phyloP scores from a whole-genome alignment of 2,329 filamentous ascomycete species.

The Penicillium corylophilum region DNA sequence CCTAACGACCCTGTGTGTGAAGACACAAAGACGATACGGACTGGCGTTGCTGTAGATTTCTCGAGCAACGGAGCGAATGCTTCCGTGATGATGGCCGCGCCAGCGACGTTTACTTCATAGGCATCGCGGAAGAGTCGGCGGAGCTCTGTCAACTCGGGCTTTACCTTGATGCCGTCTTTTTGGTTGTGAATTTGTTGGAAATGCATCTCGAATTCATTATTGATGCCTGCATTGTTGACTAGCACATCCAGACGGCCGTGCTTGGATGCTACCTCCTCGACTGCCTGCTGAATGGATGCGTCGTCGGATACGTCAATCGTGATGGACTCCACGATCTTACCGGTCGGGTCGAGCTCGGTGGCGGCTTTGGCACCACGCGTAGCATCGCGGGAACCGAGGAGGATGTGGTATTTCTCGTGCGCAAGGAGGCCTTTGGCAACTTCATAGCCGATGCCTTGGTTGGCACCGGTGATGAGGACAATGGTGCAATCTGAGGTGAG shows the following conservation, averaged over 20 bases:
- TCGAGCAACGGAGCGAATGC: slow-evolving; percentile 26
- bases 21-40: slow-evolving; percentile 28
- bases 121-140: slow-evolving; percentile 16
- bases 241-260: slow-evolving; percentile 44
- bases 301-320: slow-evolving; percentile 52
- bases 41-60: slow-evolving; percentile 18
- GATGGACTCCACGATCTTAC: slow-evolving; percentile 11
- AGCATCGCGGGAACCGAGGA: slow-evolving; percentile 16
- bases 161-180: not conserved
- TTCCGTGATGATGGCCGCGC: slow-evolving; percentile 28
- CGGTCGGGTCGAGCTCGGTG: slow-evolving; percentile 9
- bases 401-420: slow-evolving; percentile 7
- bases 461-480: slow-evolving; percentile 15
- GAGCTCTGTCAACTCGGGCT: slow-evolving; percentile 1
- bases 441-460: slow-evolving; percentile 15
- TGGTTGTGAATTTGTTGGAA: slow-evolving; percentile 2
- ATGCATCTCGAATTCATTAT: slow-evolving; percentile 9
- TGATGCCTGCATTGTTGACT: slow-evolving; percentile 28
- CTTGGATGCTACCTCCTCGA: slow-evolving; percentile 56
- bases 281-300: slow-evolving; percentile 53
- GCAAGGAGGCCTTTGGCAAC: slow-evolving; percentile 9
- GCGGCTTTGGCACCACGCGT: slow-evolving; percentile 19
- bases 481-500: slow-evolving; percentile 1
- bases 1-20: slow-evolving; percentile 25
- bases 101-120: slow-evolving; percentile 31